phyloP scores from a whole-genome alignment of 2,329 filamentous ascomycete genomes.

The Alternaria metachromatica region DNA sequence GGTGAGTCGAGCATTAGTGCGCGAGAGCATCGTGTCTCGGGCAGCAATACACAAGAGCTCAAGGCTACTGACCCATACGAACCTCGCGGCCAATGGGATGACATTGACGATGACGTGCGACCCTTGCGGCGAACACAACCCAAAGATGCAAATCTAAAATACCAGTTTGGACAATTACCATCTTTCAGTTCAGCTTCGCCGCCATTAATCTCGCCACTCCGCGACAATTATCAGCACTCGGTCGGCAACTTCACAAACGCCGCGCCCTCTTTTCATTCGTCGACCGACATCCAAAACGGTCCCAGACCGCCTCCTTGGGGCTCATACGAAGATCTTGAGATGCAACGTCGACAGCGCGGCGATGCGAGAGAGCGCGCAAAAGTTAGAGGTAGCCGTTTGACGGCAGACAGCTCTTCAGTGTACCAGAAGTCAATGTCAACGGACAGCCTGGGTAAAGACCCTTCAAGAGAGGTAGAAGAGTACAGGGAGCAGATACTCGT shows the following conservation, averaged over 20 bases:
- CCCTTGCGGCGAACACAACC: slow-evolving; percentile 7
- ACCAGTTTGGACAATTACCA: slow-evolving; percentile 17
- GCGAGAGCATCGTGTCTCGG: neutral
- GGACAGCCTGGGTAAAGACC: slow-evolving; percentile 4
- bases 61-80: neutral
- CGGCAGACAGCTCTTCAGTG: neutral
- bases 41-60: neutral
- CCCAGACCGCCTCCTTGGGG: slow-evolving; percentile 25
- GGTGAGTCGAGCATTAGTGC: neutral
- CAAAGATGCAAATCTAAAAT: slow-evolving; percentile 17
- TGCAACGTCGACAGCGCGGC: slow-evolving; percentile 10
- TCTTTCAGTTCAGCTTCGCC: neutral
- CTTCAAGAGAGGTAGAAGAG: slow-evolving; percentile 24
- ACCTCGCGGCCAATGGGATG: slow-evolving; percentile 1
- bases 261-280: neutral
- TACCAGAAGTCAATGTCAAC: neutral
- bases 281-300: slow-evolving; percentile 5
- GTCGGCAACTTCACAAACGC: neutral
- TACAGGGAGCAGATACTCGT: slow-evolving; percentile 25
- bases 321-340: slow-evolving; percentile 13
- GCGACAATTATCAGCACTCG: too few species aligned
- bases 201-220: neutral
- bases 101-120: neutral
- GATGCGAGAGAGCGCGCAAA: slow-evolving; percentile 11
- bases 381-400: neutral